These are phyloP conservation scores for Macaranga tanarius DNA, from an alignment of 441 rosid genomes.

Conservation along the genomic window DNA sequence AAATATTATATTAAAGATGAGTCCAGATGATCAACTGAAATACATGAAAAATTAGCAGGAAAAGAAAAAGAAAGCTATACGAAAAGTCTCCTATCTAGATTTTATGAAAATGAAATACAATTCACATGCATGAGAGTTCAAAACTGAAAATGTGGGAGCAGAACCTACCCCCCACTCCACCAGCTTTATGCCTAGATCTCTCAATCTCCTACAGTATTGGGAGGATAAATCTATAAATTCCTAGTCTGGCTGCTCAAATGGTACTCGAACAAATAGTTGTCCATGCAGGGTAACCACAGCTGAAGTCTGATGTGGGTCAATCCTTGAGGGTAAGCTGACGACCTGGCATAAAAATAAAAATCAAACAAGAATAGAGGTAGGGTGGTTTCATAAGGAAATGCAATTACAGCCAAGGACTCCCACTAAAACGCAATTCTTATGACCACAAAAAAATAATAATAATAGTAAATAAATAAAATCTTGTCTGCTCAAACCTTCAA, in stretches of 20 bases:
- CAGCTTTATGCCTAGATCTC: constrained; percentile 12
- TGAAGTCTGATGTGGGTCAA: constrained; percentile 65
- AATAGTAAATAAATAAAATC: too few species aligned
- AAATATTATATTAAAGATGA: too few species aligned
- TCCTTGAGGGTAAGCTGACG: constrained; percentile 64
- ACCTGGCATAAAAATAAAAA: constrained; percentile 37
- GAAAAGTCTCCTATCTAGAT: constrained; percentile 1
- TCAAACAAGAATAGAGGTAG: not conserved
- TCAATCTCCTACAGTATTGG: not conserved
- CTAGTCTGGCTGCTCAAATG: constrained; percentile 43
- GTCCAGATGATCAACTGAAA: not conserved
- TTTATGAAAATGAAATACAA: not conserved
- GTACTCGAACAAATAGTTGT: constrained; percentile 60
- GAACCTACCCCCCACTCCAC: not conserved
- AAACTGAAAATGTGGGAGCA: not conserved
- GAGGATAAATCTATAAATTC: not conserved
- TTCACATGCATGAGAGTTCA: not conserved
- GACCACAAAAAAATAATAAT: too few species aligned
- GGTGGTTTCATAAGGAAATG: not conserved
- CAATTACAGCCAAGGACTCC: too few species aligned
- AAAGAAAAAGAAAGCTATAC: not conserved
- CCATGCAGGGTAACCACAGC: constrained; percentile 82
- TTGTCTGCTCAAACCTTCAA: not conserved
- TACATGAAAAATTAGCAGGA: too few species aligned
- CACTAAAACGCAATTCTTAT: too few species aligned